Evolutionary conservation across 306 rosid species (phyloP).

Genomic region (Hylodesmum podocarpum): DNA sequence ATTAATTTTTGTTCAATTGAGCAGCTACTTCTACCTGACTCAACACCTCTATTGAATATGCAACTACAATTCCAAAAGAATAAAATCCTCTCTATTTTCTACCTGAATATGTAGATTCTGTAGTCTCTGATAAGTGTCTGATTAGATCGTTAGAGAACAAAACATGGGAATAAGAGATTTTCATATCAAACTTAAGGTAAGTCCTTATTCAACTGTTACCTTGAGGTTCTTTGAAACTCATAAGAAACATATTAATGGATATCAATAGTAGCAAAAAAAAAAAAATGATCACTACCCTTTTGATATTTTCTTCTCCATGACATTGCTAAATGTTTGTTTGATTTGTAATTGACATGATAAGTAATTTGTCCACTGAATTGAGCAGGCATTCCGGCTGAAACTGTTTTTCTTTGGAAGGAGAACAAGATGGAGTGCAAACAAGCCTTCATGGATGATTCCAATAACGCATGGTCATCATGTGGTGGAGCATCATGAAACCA

Average conservation of each 20-base stretch:
- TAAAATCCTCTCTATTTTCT: not conserved
- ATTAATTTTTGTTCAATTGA: slow-evolving; percentile 30
- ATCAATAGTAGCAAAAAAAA: not conserved
- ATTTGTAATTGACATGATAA: not conserved
- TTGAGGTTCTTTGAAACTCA: not conserved
- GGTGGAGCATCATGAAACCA: slow-evolving; percentile 26
- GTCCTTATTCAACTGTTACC: not conserved
- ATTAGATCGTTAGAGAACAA: not conserved
- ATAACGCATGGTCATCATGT: slow-evolving; percentile 71
- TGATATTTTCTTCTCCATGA: not conserved
- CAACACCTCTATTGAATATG: not conserved
- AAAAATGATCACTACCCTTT: not conserved
- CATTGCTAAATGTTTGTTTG: not conserved
- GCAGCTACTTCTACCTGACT: slow-evolving; percentile 32
- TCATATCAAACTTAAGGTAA: slow-evolving; percentile 46
- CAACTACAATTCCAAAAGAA: not conserved
- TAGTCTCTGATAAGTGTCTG: not conserved
- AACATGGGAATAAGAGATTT: slow-evolving; percentile 41
- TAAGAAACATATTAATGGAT: not conserved
- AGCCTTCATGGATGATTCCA: slow-evolving; percentile 80
- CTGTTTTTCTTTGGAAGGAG: slow-evolving; percentile 37
- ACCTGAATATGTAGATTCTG: not conserved
- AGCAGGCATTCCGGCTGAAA: slow-evolving; percentile 52
- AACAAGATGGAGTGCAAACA: slow-evolving; percentile 10
- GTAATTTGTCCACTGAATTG: not conserved